A percentile compares a stretch with the other conserved stretches of the same genome.
These are phyloP conservation scores for Monilinia laxa DNA, from an alignment of 2,329 filamentous ascomycete genomes.

Conservation along the genomic window DNA sequence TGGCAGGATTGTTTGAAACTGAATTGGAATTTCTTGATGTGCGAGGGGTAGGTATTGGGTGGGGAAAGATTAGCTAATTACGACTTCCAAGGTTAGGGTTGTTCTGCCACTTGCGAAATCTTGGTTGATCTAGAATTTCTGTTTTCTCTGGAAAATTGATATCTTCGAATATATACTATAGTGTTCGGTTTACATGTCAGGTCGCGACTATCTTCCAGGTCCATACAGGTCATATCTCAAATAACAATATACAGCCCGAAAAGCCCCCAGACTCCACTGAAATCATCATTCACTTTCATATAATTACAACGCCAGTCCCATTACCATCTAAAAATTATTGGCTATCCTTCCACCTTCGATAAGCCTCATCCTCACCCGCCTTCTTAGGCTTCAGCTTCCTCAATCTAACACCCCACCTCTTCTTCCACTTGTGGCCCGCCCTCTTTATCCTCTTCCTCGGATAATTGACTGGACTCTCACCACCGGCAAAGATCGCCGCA, in stretches of 20 bases:
- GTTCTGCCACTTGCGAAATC: not conserved
- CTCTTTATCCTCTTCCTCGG: constrained; percentile 46
- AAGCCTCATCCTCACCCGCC: constrained; percentile 6
- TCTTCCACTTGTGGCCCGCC: constrained; percentile 47
- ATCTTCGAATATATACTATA: not conserved
- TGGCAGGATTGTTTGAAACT: not conserved
- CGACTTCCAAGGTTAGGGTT: not conserved
- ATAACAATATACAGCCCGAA: not conserved
- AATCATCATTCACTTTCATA: not conserved
- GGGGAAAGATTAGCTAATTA: not conserved
- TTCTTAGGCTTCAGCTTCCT: constrained; percentile 20
- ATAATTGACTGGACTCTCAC: constrained; percentile 53
- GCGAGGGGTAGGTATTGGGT: not conserved
- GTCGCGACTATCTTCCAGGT: too few relatives aligned
- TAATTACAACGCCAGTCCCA: not conserved
- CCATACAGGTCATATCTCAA: not conserved
- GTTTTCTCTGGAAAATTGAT: not conserved
- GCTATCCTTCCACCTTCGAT: constrained; percentile 6
- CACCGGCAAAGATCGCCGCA: constrained; percentile 50
- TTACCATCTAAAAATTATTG: constrained; percentile 7
- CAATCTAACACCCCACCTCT: constrained; percentile 33
- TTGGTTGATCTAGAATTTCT: not conserved
- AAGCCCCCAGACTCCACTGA: not conserved
- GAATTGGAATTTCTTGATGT: too few relatives aligned
- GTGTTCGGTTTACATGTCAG: not conserved